Evolutionary conservation across 305 asterid species (phyloP), one percentile per base, ranked within the genome.

Genomic region (Lippia alba): DNA sequence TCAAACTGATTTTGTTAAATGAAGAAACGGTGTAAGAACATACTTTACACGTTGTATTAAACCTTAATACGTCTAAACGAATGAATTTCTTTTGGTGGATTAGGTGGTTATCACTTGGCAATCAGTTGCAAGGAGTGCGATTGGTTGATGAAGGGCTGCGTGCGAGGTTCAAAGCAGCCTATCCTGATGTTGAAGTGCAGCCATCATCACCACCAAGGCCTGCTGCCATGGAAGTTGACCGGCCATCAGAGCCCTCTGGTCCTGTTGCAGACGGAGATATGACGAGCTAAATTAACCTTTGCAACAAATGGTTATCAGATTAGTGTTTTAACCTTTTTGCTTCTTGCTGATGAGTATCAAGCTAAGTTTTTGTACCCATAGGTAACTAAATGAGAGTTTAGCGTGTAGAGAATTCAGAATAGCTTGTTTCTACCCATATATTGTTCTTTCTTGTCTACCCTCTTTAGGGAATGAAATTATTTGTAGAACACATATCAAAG

Each of bases 51-150:
- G 30, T 24, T 24, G 30, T 24, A 24, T 24, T 1, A 36, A 36
- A 5, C 9, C 0, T 36, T 36, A 8, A 36, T 36, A 14, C 11
- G n/a, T 73, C 50, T 71, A 12, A 59, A 54, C 44, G 6, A 36
- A 39, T 56, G 40, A 15, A 44, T 3, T 44, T 44, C 49, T 5
- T 5, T 72, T 70, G 70, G 6, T 20, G 14, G 50, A 16, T 61
- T 86, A 94, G 99, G 86, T 94, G 99, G 99, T 74, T 94, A 80
- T 84, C 99, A n/a, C 91, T 92, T 4, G 98, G 99, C 51, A 94
- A 94, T 82, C 99, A 94, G 76, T 73, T 94, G 83, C 96, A 73
- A 76, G 98, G 99, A 39, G 98, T 82, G 6, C 81, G 97, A 45
- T 76, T 94, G 67, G 97, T 94, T 14, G 96, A 94, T 48, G 99